Conservation (phyloP, 805 yeast genomes). For the Debaryomyces castellii region DNA sequence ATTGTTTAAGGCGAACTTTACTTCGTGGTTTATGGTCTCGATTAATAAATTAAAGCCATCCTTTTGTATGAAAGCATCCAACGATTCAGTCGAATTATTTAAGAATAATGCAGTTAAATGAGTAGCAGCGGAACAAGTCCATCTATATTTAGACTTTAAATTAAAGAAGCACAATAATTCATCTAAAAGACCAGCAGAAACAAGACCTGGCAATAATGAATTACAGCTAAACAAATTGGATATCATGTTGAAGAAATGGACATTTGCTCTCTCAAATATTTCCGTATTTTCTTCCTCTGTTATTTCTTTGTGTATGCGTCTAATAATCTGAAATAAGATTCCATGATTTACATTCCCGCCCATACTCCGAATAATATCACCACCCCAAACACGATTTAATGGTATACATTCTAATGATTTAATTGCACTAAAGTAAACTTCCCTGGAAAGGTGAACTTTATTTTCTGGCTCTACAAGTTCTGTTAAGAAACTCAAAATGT, state of each 20-base stretch:
- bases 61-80: slow-evolving; percentile 61
- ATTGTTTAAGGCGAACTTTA: slow-evolving; percentile 58
- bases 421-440: slow-evolving; percentile 58
- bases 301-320: slow-evolving; percentile 56
- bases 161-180: slow-evolving; percentile 63
- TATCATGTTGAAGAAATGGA: slow-evolving; percentile 58
- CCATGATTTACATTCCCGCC: slow-evolving; percentile 92
- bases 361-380: slow-evolving; percentile 72
- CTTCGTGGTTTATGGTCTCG: slow-evolving; percentile 60
- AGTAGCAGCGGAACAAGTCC: slow-evolving; percentile 63
- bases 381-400: slow-evolving; percentile 64
- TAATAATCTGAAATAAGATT: slow-evolving; percentile 65
- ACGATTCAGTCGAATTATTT: slow-evolving; percentile 45
- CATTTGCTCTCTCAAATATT: slow-evolving; percentile 42
- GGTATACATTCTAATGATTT: slow-evolving; percentile 71
- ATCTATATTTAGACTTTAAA: slow-evolving; percentile 48
- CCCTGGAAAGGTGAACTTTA: slow-evolving; percentile 42
- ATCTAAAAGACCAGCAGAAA: slow-evolving; percentile 74
- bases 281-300: slow-evolving; percentile 36
- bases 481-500: slow-evolving; percentile 64
- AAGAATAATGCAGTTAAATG: slow-evolving; percentile 53
- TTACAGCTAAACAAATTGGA: slow-evolving; percentile 60
- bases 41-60: slow-evolving; percentile 68
- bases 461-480: slow-evolving; percentile 72
- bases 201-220: slow-evolving; percentile 53